Base-by-base conservation (phyloP, 2,329 filamentous ascomycete genomes). In the Colletotrichum brevisporum region DNA sequence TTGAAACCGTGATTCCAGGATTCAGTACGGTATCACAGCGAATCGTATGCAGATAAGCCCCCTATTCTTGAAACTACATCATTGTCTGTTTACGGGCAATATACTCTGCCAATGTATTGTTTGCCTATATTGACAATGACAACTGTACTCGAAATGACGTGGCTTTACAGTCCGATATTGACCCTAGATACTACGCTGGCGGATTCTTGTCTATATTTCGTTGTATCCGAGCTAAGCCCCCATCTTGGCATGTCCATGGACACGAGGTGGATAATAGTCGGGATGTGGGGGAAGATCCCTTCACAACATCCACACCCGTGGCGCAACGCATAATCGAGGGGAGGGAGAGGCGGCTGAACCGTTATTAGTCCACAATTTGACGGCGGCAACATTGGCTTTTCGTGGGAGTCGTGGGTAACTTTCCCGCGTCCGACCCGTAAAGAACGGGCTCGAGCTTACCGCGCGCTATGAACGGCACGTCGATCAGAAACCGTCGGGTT, bases 121-220 rank as follows among this genome's bases (percentile, higher is more conserved):
- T 21, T 50, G 57, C 26, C 8, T n/a, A 10, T 4, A 10, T 26
- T 43, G 45, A 36, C 16, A 12, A 41, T 43, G 45, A 26, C 12
- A 16, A 41, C n/a, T 27, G 36, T 18, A 16, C 36, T 45, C 57
- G 59, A 52, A 53, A 39, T 48, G 64, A 47, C 52, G 64, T 64
- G 59, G 45, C 12, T n/a, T 5, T 31, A 10, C 6, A 18, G n/a
- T 27, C 15, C 15, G 8, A 39, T 27, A 41, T 52, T 39, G 59
- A 47, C 27, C 21, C 63, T 48, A 18, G 24, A 39, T 65, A 48
- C 55, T 53, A 54, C 63, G 39, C 26, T 60, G 55, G 12, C 15
- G 26, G 26, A 45, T 36, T 59, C 21, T 57, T 16, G 18, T 57
- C 24, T n/a, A 26, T 27, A 10, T 41, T 21, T 15, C 21, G 26